phyloP scores from a whole-genome alignment of 2,329 filamentous ascomycete species.

The Beauveria brongniartii region DNA sequence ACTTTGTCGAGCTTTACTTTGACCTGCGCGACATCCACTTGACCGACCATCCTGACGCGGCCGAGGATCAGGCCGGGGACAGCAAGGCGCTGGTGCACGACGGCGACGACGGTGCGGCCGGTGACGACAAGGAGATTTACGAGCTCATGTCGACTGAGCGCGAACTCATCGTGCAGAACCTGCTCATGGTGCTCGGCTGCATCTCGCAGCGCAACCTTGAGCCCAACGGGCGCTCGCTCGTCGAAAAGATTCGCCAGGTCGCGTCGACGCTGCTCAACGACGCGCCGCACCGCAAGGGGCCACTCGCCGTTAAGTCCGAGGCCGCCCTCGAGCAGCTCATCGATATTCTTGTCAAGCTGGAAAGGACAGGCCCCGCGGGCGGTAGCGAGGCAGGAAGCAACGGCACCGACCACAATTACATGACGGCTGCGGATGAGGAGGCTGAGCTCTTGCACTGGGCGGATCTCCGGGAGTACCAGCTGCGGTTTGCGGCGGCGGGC shows the following conservation, averaged over 20 bases:
- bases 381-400: conserved; percentile 17
- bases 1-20: conserved; percentile 81
- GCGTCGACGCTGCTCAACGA: conserved; percentile 69
- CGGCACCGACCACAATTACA: conserved; percentile 22
- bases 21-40: conserved; percentile 62
- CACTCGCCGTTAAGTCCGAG: conserved; percentile 50
- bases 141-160: conserved; percentile 65
- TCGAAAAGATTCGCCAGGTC: conserved; percentile 77
- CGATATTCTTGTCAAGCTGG: conserved; percentile 65
- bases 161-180: conserved; percentile 71
- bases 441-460: conserved; percentile 71
- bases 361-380: conserved; percentile 46
- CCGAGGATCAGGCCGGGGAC: conserved; percentile 27
- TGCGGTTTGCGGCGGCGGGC: conserved; percentile 47
- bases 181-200: conserved; percentile 64
- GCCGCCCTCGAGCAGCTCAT: conserved; percentile 65
- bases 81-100: conserved; percentile 29
- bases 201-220: conserved; percentile 84
- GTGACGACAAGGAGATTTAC: conserved; percentile 42
- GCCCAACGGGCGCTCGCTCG: conserved; percentile 55
- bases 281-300: conserved; percentile 42
- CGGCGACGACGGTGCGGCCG: conserved; percentile 21
- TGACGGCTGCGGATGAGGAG: conserved; percentile 58
- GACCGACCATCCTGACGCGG: conserved; percentile 29
- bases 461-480: conserved; percentile 69